Evolutionary conservation across 768 basidiomycete genomes (phyloP).

Genomic region (Lentinula edodes): DNA sequence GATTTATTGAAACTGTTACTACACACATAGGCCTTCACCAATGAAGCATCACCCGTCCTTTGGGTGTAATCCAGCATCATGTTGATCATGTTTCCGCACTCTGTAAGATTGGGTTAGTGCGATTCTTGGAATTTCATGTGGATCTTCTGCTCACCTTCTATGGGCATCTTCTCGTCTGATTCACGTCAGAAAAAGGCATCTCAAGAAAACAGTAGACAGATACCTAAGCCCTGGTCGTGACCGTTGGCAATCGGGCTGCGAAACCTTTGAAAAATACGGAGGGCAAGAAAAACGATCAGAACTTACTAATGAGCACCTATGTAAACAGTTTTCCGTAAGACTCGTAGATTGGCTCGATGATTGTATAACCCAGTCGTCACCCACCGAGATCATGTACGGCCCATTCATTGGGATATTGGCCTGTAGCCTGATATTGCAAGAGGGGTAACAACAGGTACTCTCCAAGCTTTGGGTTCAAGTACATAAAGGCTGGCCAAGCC

Average conservation of each 20-base stretch:
- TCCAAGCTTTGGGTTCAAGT: slow-evolving; percentile 33
- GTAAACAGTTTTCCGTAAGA: slow-evolving; percentile 23
- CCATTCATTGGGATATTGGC: slow-evolving; percentile 16
- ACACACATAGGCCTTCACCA: slow-evolving; percentile 30
- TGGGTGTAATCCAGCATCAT: slow-evolving; percentile 39
- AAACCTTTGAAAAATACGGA: not conserved
- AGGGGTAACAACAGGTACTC: slow-evolving; percentile 41
- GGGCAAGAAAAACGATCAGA: not conserved
- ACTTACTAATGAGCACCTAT: slow-evolving; percentile 21
- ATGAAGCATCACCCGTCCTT: slow-evolving; percentile 24
- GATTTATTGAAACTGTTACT: slow-evolving; percentile 10
- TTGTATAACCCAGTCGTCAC: slow-evolving; percentile 5
- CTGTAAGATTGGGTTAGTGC: slow-evolving; percentile 19
- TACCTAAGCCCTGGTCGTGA: slow-evolving; percentile 8
- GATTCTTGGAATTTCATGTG: not conserved
- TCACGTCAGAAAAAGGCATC: not conserved
- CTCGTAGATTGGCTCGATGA: slow-evolving; percentile 13
- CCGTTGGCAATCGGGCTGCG: slow-evolving; percentile 10
- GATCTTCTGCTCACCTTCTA: slow-evolving; percentile 16
- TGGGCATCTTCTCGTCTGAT: slow-evolving; percentile 10
- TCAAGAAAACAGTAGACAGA: not conserved
- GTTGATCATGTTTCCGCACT: slow-evolving; percentile 56
- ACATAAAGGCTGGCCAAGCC: slow-evolving; percentile 38
- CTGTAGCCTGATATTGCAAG: slow-evolving; percentile 38
- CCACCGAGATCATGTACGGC: slow-evolving; percentile 29